Percentiles rank a stretch among this genome's conserved stretches.
Conservation (phyloP, 139 green algal species). For the Tetraselmis striata region DNA sequence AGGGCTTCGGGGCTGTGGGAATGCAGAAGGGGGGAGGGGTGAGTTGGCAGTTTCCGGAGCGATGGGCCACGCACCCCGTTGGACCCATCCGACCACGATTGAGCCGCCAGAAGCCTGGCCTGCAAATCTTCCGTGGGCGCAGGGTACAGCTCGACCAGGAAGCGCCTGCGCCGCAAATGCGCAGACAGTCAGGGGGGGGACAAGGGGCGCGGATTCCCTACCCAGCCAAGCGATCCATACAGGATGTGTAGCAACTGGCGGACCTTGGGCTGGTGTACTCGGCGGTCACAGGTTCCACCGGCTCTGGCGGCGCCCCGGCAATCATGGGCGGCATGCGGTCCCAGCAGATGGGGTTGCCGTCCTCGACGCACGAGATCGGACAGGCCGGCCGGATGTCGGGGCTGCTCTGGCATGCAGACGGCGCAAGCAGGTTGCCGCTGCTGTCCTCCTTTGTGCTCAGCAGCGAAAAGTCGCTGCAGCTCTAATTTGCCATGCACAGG, state of each 20-base stretch:
- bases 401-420: not conserved
- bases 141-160: not conserved
- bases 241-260: no score
- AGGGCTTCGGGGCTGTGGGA: no score
- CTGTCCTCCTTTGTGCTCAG: not conserved
- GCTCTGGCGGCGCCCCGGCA: not conserved
- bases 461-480: not conserved
- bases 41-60: no score
- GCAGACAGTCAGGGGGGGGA: no score
- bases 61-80: not conserved
- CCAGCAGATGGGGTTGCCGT: not conserved
- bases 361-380: not conserved
- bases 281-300: not conserved
- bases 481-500: no score
- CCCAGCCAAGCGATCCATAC: no score
- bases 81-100: not conserved
- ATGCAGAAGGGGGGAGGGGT: no score
- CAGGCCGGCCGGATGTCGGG: not conserved
- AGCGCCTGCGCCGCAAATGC: not conserved
- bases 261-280: not conserved
- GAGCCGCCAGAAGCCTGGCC: not conserved
- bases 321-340: not conserved
- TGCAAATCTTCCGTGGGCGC: not conserved
- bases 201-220: no score
- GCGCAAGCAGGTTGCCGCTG: not conserved